Conservation (phyloP, 2,329 filamentous ascomycete genomes). For the Phialocephala sp. region DNA sequence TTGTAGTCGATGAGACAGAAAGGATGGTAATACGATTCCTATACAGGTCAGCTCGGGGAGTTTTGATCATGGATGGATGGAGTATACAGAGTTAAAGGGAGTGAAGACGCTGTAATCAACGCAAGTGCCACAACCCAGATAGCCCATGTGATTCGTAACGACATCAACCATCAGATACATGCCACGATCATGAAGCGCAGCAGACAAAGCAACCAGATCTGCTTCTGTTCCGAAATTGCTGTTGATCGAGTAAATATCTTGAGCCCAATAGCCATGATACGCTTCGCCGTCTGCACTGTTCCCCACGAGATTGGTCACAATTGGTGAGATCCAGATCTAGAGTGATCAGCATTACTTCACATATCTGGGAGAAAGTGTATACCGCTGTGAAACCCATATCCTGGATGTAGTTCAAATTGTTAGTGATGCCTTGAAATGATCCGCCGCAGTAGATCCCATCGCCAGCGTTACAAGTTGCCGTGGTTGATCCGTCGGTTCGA, state of each 20-base stretch:
- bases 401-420: conserved; percentile 51
- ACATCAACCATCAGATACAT: conserved; percentile 60
- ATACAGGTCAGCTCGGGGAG: conserved; percentile 1
- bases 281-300: conserved; percentile 46
- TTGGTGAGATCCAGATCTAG: conserved; percentile 52
- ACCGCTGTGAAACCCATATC: conserved; percentile 49
- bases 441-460: conserved; percentile 53
- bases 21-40: conserved; percentile 43
- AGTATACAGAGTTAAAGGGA: conserved; percentile 46
- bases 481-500: conserved; percentile 45
- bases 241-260: conserved; percentile 55
- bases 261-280: conserved; percentile 54
- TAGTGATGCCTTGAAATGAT: conserved; percentile 49
- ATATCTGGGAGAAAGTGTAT: conserved; percentile 7
- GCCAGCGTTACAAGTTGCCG: conserved; percentile 32
- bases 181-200: conserved; percentile 50
- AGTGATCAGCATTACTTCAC: conserved; percentile 20
- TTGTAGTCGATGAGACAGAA: conserved; percentile 45
- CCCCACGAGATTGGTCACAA: conserved; percentile 46
- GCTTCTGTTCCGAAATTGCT: conserved; percentile 53
- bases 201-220: conserved; percentile 53
- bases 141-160: conserved; percentile 55
- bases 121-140: conserved; percentile 41
- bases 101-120: conserved; percentile 46
- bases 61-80: conserved; percentile 29